phyloP scores from a whole-genome alignment of 2,329 filamentous ascomycete genomes.

The Hirsutella thompsonii region DNA sequence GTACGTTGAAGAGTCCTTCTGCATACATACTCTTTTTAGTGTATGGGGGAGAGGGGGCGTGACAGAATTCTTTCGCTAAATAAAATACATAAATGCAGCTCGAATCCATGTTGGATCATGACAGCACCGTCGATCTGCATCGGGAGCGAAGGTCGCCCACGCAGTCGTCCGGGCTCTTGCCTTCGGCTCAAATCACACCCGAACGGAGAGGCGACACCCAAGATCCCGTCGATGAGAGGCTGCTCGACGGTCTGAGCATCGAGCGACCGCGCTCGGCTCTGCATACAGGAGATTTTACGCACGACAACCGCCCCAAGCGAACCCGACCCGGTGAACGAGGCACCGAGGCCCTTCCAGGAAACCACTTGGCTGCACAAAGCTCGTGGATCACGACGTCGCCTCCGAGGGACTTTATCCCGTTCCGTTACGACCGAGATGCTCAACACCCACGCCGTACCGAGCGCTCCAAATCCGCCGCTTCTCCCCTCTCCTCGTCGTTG shows the following conservation, averaged over 20 bases:
- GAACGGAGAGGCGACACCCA: constrained; percentile 22
- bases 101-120: constrained; percentile 21
- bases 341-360: background rate
- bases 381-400: constrained; percentile 44
- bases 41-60: too few relatives aligned
- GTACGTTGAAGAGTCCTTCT: constrained; percentile 25
- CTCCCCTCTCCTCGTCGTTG: constrained; percentile 57
- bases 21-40: background rate
- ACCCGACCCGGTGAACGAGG: background rate
- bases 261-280: constrained; percentile 70
- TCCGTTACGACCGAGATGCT: constrained; percentile 25
- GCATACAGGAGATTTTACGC: constrained; percentile 55
- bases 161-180: constrained; percentile 26
- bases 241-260: constrained; percentile 50
- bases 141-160: constrained; percentile 17
- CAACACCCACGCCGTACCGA: constrained; percentile 18
- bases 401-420: constrained; percentile 35
- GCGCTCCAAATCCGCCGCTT: constrained; percentile 32
- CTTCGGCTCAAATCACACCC: constrained; percentile 33
- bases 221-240: constrained; percentile 22
- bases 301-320: constrained; percentile 12
- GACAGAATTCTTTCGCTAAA: background rate
- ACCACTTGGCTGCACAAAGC: constrained; percentile 7
- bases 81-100: constrained; percentile 14
- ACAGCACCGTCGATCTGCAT: constrained; percentile 1